Conservation (phyloP, 2,329 filamentous ascomycete species). For the Setomelanomma holmii region DNA sequence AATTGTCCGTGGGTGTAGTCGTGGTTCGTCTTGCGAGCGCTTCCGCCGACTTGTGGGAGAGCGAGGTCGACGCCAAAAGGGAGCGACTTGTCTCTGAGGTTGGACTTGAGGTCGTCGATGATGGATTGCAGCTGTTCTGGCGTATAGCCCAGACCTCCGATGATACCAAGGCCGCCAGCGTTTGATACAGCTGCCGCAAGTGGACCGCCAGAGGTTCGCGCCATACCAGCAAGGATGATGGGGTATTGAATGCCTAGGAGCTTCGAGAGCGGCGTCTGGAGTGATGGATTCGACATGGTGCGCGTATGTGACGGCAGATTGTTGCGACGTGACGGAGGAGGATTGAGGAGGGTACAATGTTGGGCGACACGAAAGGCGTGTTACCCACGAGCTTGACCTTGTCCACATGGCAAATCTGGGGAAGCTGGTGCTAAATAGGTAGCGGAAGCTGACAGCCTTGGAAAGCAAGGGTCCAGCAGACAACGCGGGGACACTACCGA, state of each 20-base stretch:
- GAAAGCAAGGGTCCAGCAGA: slow-evolving; percentile 15
- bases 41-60: slow-evolving; percentile 84
- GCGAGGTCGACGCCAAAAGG: slow-evolving; percentile 93
- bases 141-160: slow-evolving; percentile 56
- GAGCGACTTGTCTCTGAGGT: slow-evolving; percentile 69
- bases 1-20: slow-evolving; percentile 93
- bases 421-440: slow-evolving; percentile 34
- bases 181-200: slow-evolving; percentile 66
- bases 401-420: slow-evolving; percentile 28
- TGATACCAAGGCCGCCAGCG: slow-evolving; percentile 77
- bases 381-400: slow-evolving; percentile 5
- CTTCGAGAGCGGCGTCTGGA: slow-evolving; percentile 49
- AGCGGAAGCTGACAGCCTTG: slow-evolving; percentile 19
- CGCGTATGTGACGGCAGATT: neutral
- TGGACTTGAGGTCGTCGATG: slow-evolving; percentile 83
- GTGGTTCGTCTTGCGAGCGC: slow-evolving; percentile 88
- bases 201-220: slow-evolving; percentile 66
- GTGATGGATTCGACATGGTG: slow-evolving; percentile 42
- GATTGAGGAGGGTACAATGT: slow-evolving; percentile 5
- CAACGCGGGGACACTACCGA: slow-evolving; percentile 24
- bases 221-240: slow-evolving; percentile 93
- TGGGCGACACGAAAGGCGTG: neutral
- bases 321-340: neutral
- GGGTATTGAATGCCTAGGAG: slow-evolving; percentile 87
- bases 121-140: slow-evolving; percentile 78